Conservation (phyloP, 2,329 filamentous ascomycete species). For the Basipetospora chlamydospora region DNA sequence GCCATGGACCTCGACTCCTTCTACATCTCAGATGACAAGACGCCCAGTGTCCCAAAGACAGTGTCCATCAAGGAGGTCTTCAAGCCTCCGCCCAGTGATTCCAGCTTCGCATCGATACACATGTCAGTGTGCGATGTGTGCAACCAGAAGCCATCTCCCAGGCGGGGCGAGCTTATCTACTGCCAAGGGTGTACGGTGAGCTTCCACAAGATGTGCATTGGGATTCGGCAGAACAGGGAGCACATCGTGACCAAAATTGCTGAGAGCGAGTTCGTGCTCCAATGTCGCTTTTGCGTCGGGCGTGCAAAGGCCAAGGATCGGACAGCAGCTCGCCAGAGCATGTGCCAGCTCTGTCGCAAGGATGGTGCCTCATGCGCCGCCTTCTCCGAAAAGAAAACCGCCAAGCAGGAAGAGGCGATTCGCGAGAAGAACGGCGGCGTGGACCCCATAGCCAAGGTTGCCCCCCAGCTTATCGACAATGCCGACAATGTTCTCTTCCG, state of each 20-base stretch:
- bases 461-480: constrained; percentile 56
- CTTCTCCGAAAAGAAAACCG: constrained; percentile 58
- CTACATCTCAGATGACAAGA: constrained; percentile 32
- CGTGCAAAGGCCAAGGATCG: constrained; percentile 51
- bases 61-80: constrained; percentile 63
- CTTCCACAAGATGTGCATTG: constrained; percentile 75
- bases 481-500: constrained; percentile 65
- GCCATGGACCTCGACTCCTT: constrained; percentile 45
- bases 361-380: constrained; percentile 56
- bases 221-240: constrained; percentile 57
- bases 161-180: constrained; percentile 58
- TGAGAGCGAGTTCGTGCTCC: constrained; percentile 65
- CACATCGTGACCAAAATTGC: constrained; percentile 80
- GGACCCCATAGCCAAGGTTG: constrained; percentile 58
- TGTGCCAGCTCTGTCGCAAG: constrained; percentile 55
- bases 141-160: constrained; percentile 31
- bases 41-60: constrained; percentile 33
- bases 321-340: constrained; percentile 52
- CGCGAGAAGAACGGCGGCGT: constrained; percentile 63
- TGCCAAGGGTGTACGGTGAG: constrained; percentile 83
- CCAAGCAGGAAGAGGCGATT: constrained; percentile 70
- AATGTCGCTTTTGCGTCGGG: constrained; percentile 76
- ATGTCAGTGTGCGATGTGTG: constrained; percentile 61
- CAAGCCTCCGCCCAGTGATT: constrained; percentile 40
- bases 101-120: constrained; percentile 58